Evolutionary conservation across 805 yeast genomes (phyloP).

Genomic region (Ogataea ramenticola): DNA sequence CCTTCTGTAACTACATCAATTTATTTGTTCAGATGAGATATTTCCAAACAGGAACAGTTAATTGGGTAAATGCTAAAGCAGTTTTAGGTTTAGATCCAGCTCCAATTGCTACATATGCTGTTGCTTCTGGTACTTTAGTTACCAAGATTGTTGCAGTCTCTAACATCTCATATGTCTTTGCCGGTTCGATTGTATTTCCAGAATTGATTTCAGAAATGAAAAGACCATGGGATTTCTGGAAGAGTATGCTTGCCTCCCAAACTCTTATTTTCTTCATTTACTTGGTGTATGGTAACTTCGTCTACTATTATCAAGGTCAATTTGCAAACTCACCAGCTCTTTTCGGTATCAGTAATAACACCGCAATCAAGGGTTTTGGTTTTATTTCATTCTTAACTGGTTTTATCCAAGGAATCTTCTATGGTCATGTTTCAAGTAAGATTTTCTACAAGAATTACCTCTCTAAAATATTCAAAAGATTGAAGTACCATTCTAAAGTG

Average conservation of each 20-base stretch:
- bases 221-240: conserved; percentile 41
- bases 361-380: conserved; percentile 28
- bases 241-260: conserved; percentile 38
- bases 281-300: conserved; percentile 34
- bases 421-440: conserved; percentile 40
- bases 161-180: conserved; percentile 42
- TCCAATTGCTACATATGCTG: conserved; percentile 6
- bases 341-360: conserved; percentile 29
- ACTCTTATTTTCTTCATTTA: conserved; percentile 31
- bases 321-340: conserved; percentile 35
- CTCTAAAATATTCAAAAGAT: conserved; percentile 24
- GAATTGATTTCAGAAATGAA: conserved; percentile 43
- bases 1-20: conserved; percentile 11
- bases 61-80: conserved; percentile 13
- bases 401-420: conserved; percentile 36
- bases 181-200: conserved; percentile 43
- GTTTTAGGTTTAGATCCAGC: conserved; percentile 10
- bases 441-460: conserved; percentile 34
- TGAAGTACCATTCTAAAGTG: conserved; percentile 23
- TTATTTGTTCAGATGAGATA: conserved; percentile 12
- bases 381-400: conserved; percentile 31
- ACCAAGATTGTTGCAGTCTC: conserved; percentile 31
- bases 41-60: conserved; percentile 9
- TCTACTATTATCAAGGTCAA: conserved; percentile 40
- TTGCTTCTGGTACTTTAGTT: conserved; percentile 13